phyloP scores from a whole-genome alignment of 2,329 filamentous ascomycete species.

The Paecilomyces niveus region DNA sequence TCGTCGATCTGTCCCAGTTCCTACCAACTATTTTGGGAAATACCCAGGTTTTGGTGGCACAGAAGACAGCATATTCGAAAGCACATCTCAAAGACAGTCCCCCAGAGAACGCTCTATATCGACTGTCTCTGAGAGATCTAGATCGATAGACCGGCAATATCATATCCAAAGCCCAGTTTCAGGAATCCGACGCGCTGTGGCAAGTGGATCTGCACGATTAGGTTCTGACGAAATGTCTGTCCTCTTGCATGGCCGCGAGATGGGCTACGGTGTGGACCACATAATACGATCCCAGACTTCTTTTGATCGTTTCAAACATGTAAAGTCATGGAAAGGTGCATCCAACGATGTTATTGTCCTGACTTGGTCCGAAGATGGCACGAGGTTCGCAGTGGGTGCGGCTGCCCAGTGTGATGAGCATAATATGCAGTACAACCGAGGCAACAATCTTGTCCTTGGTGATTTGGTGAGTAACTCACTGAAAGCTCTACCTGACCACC shows the following conservation, averaged over 20 bases:
- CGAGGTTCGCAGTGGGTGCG: constrained; percentile 50
- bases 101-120: not conserved
- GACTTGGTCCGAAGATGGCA: constrained; percentile 50
- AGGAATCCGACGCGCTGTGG: not conserved
- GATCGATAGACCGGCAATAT: not conserved
- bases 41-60: constrained; percentile 8
- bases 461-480: constrained; percentile 35
- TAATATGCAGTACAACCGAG: constrained; percentile 55
- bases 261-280: constrained; percentile 12
- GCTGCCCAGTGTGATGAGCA: constrained; percentile 48
- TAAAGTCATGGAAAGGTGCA: constrained; percentile 48
- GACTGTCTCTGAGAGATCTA: not conserved
- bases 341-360: constrained; percentile 52
- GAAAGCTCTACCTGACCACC: constrained; percentile 49
- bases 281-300: constrained; percentile 15
- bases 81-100: not conserved
- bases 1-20: constrained; percentile 17
- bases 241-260: constrained; percentile 23
- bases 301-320: constrained; percentile 35
- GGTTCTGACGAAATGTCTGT: constrained; percentile 5
- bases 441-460: constrained; percentile 51
- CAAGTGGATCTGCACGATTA: not conserved
- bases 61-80: constrained; percentile 6
- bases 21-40: constrained; percentile 25
- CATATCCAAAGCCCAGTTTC: constrained; percentile 8